phyloP scores from a whole-genome alignment of 2,329 filamentous ascomycete species.

The Arachnomyces sp. region DNA sequence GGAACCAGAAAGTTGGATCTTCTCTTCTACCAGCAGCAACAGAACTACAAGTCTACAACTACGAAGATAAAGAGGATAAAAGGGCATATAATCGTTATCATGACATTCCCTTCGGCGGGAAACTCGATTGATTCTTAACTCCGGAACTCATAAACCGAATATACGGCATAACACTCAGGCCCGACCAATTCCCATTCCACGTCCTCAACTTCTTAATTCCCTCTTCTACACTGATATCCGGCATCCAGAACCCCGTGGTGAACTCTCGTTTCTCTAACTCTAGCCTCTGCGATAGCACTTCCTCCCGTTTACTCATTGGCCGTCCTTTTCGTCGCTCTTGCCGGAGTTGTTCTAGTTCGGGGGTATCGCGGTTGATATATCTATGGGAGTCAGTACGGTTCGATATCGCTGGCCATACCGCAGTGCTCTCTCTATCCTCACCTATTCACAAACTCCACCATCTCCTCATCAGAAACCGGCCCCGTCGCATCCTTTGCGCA shows the following conservation, averaged over 20 bases:
- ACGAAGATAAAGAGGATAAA: not conserved
- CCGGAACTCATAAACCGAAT: conserved; percentile 62
- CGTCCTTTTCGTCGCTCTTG: conserved; percentile 66
- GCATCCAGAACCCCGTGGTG: conserved; percentile 69
- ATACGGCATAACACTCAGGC: conserved; percentile 68
- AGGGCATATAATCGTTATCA: conserved; percentile 22
- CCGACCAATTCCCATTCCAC: conserved; percentile 81
- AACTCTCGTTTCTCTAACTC: conserved; percentile 69
- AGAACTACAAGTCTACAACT: too few species aligned
- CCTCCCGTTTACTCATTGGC: conserved; percentile 68
- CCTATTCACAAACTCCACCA: conserved; percentile 50
- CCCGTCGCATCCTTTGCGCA: conserved; percentile 36
- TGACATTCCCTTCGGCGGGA: conserved; percentile 60
- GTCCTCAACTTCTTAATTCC: conserved; percentile 57
- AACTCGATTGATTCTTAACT: conserved; percentile 58
- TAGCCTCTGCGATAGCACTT: conserved; percentile 64
- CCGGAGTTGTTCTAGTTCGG: conserved; percentile 39
- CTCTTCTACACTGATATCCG: conserved; percentile 62
- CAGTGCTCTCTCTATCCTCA: conserved; percentile 30
- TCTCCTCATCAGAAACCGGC: conserved; percentile 28
- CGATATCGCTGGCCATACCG: not conserved
- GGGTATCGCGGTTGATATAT: conserved; percentile 29
- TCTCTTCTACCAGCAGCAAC: too few species aligned
- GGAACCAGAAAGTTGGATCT: too few species aligned
- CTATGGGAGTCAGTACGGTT: conserved; percentile 17